Base-by-base conservation (phyloP, 1,139 yeast species). In the Meyerozyma smithsonii region DNA sequence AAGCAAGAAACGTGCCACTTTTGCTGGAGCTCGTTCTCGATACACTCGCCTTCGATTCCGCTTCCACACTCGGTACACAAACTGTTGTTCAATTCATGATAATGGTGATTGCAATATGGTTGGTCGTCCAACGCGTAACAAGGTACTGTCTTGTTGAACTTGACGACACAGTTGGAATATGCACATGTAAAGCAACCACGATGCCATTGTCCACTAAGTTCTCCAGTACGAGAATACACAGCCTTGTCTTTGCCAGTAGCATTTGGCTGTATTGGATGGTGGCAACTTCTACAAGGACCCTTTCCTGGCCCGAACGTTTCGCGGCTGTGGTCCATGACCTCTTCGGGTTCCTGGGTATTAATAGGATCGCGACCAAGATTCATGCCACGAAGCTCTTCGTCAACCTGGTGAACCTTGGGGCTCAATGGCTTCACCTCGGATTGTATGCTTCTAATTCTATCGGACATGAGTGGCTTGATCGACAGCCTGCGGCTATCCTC, bases 171-270 rank as follows among this genome's bases (percentile, higher is more conserved):
- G n/a, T 65, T 56, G 1, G 50, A 50, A 41, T 61, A 58, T 17
- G 72, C 61, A 64, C 98, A 92, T 16, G 69, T 64, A 66, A 92
- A 90, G 58, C 98, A 92, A 12, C 71, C 64, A 38, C 95, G 72
- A 58, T 92, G 98, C 97, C 97, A 90, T 60, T 89, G 94, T 0
- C 98, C 98, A 1, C 90, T 76, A 33, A 92, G 66, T 51, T 84
- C 90, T 17, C 84, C 84, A 38, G 87, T 88, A 47, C 78, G 81
- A 10, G 96, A 87, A 58, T 80, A 84, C n/a, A 92, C 62, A 0
- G 75, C 56, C 46, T 61, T 65, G 32, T 59, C 52, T 3, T 56
- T 36, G 0, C 75, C 75, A 36, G 78, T 44, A 73, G 76, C 65
- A 68, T 77, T 34, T 47, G 46, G 43, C 11, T 52, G 55, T 32